Evolutionary conservation across 805 yeast species (phyloP).

Genomic region (Candida endomychidarum): DNA sequence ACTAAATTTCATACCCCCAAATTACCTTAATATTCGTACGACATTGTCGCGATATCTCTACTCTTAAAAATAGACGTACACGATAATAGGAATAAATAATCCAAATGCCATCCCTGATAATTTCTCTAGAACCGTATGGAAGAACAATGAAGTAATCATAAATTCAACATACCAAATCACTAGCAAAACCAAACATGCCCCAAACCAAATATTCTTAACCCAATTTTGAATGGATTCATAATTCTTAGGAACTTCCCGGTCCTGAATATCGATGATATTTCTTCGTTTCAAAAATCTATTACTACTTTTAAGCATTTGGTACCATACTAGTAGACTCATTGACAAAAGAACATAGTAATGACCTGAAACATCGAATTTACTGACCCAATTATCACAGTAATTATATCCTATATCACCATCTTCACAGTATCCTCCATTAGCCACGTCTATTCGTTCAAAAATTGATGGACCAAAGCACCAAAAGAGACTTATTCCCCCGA

Average conservation of each 20-base stretch:
- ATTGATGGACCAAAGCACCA: conserved; percentile 40
- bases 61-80: not conserved
- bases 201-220: not conserved
- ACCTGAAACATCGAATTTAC: conserved; percentile 56
- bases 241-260: not conserved
- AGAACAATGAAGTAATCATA: conserved; percentile 47
- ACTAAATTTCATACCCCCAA: too few species aligned
- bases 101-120: conserved; percentile 45
- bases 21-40: not conserved
- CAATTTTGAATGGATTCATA: not conserved
- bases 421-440: conserved; percentile 41
- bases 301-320: conserved; percentile 1
- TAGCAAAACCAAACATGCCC: not conserved
- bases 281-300: conserved; percentile 1
- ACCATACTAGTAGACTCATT: conserved; percentile 30
- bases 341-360: conserved; percentile 49
- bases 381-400: conserved; percentile 33
- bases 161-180: conserved; percentile 40
- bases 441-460: conserved; percentile 31
- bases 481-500: conserved; percentile 9
- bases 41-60: not conserved
- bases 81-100: conserved; percentile 23
- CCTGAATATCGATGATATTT: conserved; percentile 1
- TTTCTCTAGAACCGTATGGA: conserved; percentile 50
- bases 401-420: conserved; percentile 9